A percentile compares a stretch with the other conserved stretches of the same genome.
Evolutionary conservation across 2,329 filamentous ascomycete genomes (phyloP).

Genomic region (Capronia coronata): DNA sequence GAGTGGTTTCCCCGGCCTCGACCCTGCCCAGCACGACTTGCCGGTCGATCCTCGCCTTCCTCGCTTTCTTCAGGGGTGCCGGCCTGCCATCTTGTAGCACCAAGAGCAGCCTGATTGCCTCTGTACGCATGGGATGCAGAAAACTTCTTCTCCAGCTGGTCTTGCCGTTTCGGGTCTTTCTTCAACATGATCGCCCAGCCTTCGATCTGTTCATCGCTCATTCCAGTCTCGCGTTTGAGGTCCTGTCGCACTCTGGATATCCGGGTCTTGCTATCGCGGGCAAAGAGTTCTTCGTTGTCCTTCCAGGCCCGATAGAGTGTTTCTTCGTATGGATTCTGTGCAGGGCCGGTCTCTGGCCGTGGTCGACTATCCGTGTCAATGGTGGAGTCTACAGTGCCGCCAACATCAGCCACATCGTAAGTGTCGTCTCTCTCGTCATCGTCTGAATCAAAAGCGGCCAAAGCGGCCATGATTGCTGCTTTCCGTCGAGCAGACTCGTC

Average conservation of each 20-base stretch:
- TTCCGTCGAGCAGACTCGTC: constrained; percentile 59
- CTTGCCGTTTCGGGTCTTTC: constrained; percentile 62
- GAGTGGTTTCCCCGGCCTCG: constrained; percentile 11
- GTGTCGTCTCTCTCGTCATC: constrained; percentile 97
- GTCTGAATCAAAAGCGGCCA: constrained; percentile 84
- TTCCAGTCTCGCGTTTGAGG: constrained; percentile 68
- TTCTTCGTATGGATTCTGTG: constrained; percentile 51
- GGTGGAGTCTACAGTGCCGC: constrained; percentile 69
- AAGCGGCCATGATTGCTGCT: constrained; percentile 77
- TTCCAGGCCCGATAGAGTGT: constrained; percentile 67
- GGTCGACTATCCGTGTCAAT: constrained; percentile 27
- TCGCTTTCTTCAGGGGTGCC: constrained; percentile 23
- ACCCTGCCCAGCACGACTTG: constrained; percentile 16
- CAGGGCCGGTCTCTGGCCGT: constrained; percentile 6
- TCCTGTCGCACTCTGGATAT: constrained; percentile 55
- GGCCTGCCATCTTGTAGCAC: constrained; percentile 24
- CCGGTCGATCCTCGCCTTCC: constrained; percentile 12
- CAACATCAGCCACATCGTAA: constrained; percentile 87
- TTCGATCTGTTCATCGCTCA: constrained; percentile 91
- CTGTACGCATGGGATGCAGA: constrained; percentile 8
- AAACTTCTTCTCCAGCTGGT: constrained; percentile 63
- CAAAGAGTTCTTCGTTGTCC: constrained; percentile 59
- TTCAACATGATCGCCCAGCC: constrained; percentile 86
- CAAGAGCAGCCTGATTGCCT: constrained; percentile 23
- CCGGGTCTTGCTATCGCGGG: constrained; percentile 63